Base-by-base conservation (phyloP, 768 basidiomycete genomes). In the Crucibulum laeve region DNA sequence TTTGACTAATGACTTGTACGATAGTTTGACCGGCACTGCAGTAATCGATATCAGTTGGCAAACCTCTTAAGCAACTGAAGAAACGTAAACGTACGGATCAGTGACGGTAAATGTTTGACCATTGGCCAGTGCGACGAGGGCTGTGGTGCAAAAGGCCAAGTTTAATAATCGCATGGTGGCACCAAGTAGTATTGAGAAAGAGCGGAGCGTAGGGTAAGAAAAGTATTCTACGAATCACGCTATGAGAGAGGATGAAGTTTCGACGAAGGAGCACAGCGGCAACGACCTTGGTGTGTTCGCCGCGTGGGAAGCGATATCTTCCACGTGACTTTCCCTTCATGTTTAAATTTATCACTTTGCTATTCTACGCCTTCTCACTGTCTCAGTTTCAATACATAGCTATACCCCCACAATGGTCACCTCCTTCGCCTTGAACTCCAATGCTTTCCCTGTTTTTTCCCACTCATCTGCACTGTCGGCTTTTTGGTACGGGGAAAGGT, bases 81-180 rank as follows among this genome's bases (percentile, higher is more conserved):
- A 24, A n/a, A 56, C 78, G 43, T 59, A 24, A n/a, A 56, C 78
- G 43, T 59, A 82, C 81, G 40, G 55, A 52, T 81, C 63, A n/a
- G 62, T 53, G 24, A 62, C 61, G 0, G 79, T 83, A 24, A 59
- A 25, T 1, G 73, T 74, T 65, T 82, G 81, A 25, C 75, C 72
- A 45, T 62, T 25, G 7, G 50, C 57, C 23, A 47, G 40, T 30
- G 50, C 39, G 37, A 61, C 40, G 25, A 61, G 43, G n/a, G n/a
- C n/a, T n/a, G n/a, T n/a, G n/a, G n/a, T n/a, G n/a, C n/a, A n/a
- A n/a, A n/a, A n/a, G n/a, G n/a, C n/a, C n/a, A n/a, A n/a, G n/a
- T n/a, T n/a, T n/a, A n/a, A n/a, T n/a, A n/a, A n/a, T n/a, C n/a
- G n/a, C n/a, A n/a, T n/a, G n/a, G n/a, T n/a, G n/a, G n/a, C n/a